Evolutionary conservation across 371 early-diverging fungal species (phyloP).

Genomic region (Mortierella sp.): DNA sequence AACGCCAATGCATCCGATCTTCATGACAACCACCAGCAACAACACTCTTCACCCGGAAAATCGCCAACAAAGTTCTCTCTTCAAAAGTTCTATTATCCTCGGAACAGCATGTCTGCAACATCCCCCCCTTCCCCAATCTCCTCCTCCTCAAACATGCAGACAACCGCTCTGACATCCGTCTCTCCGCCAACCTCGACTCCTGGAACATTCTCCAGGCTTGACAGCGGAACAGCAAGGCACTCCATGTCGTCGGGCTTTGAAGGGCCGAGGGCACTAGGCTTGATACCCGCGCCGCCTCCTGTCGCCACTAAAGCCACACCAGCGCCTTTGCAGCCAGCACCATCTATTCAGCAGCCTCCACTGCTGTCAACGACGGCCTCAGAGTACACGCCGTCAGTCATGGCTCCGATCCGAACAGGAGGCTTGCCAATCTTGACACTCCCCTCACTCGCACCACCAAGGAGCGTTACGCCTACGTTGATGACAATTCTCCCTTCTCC

Average conservation of each 20-base stretch:
- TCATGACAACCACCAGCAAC: conserved; percentile 17
- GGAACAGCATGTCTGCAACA: conserved; percentile 31
- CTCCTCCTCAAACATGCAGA: conserved; percentile 14
- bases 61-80: conserved; percentile 34
- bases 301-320: not conserved
- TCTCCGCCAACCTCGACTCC: conserved; percentile 2
- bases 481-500: conserved; percentile 10
- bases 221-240: conserved; percentile 19
- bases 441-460: conserved; percentile 20
- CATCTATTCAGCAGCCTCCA: conserved; percentile 17
- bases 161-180: conserved; percentile 10
- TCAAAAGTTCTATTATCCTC: conserved; percentile 42
- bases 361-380: conserved; percentile 1
- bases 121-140: conserved; percentile 5
- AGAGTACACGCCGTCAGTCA: conserved; percentile 5
- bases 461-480: not conserved
- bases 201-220: conserved; percentile 40
- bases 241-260: conserved; percentile 34
- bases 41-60: conserved; percentile 12
- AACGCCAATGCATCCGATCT: not conserved
- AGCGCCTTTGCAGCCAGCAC: not conserved
- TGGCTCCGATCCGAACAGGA: not conserved
- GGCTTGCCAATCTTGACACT: conserved; percentile 14
- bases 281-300: conserved; percentile 11
- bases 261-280: conserved; percentile 42